Evolutionary conservation across 2,329 filamentous ascomycete genomes (phyloP).

Genomic region (Thermoascus crustaceus): DNA sequence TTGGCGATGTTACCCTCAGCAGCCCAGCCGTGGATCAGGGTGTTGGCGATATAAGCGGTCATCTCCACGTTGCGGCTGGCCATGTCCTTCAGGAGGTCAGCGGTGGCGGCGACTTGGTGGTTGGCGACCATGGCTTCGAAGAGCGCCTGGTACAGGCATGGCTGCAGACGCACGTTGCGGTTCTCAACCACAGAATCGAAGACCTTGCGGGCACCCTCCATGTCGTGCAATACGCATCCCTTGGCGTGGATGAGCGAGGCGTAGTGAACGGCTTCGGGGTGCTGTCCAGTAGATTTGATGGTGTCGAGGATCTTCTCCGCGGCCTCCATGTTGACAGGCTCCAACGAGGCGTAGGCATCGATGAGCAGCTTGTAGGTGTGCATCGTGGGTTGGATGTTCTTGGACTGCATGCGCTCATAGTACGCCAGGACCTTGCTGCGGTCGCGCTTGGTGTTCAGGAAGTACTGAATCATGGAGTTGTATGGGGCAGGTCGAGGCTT

Average conservation of each 20-base stretch:
- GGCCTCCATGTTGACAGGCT: constrained; percentile 80
- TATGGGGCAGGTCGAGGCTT: constrained; percentile 95
- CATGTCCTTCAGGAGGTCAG: constrained; percentile 71
- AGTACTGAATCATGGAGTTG: constrained; percentile 99
- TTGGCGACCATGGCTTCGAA: constrained; percentile 97
- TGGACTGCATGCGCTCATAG: constrained; percentile 86
- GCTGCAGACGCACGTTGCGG: constrained; percentile 59
- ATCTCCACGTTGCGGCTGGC: constrained; percentile 63
- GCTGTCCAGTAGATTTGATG: constrained; percentile 65
- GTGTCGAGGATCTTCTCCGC: constrained; percentile 74
- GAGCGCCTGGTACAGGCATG: constrained; percentile 91
- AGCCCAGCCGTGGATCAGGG: constrained; percentile 94
- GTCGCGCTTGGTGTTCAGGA: constrained; percentile 94
- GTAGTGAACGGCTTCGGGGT: constrained; percentile 88
- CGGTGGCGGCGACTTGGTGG: constrained; percentile 69
- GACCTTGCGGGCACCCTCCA: constrained; percentile 69
- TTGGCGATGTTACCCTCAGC: constrained; percentile 71
- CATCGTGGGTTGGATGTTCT: constrained; percentile 79
- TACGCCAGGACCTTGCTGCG: constrained; percentile 88
- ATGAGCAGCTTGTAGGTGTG: constrained; percentile 98
- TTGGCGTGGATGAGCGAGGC: constrained; percentile 92
- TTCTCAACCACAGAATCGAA: constrained; percentile 75
- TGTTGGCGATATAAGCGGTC: constrained; percentile 97
- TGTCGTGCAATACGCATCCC: constrained; percentile 87
- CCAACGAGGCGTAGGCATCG: constrained; percentile 87